Evolutionary conservation across 2,329 filamentous ascomycete genomes (phyloP), one percentile per base, ranked within the genome.

Genomic region (Chlorencoelia australis): DNA sequence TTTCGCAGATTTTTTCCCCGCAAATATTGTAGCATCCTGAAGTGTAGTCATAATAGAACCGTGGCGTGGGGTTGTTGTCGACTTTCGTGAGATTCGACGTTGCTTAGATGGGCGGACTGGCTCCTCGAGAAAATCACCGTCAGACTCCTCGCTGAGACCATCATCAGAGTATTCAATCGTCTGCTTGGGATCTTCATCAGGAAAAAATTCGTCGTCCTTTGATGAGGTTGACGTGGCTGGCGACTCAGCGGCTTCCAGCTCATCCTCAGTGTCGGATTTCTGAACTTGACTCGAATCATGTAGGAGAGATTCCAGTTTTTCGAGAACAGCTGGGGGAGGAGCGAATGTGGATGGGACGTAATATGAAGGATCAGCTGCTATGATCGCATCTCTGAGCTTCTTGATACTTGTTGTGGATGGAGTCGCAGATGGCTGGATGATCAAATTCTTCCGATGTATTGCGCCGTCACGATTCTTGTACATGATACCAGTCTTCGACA

Each of bases 281-380:
- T n/a, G n/a, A n/a, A n/a, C n/a, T n/a, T n/a, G n/a, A n/a, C n/a
- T n/a, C n/a, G n/a, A n/a, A n/a, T n/a, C n/a, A n/a, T n/a, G n/a
- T n/a, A n/a, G n/a, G n/a, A 39, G 29, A n/a, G 31, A 15, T 15
- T 26, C 33, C 25, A 57, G 29, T 31, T 35, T 46, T 4, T 34
- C 29, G 4, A 51, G 35, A 18, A 53, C 34, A 2, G 21, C 30
- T 14, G 41, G 40, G 10, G 48, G 38, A 27, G 52, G 50, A n/a
- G 42, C 34, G 37, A 52, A 47, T n/a, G 39, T 29, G 5, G 42
- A 32, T 11, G 55, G 54, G 15, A 54, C 31, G 39, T 56, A 54
- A 31, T 39, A 43, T 10, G 36, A 34, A n/a, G 55, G 53, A 28
- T 48, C 35, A 4, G 31, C 31, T 16, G 40, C 34, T 35, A 43